Evolutionary conservation across 1,284 basidiomycete genomes (phyloP).

Genomic region (Trichosporon sp.): DNA sequence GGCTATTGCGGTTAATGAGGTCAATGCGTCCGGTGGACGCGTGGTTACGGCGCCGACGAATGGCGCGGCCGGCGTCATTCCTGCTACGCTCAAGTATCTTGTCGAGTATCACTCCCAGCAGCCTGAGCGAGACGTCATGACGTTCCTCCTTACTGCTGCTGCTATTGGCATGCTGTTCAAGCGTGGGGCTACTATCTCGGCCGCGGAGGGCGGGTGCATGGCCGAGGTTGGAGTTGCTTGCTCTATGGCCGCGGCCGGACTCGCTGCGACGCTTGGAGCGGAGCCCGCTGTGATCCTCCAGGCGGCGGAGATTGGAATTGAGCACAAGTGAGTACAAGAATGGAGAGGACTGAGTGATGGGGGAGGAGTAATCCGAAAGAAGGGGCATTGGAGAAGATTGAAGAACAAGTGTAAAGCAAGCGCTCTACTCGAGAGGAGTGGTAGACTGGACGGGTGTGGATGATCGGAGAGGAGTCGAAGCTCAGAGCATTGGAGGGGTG

Average conservation of each 20-base stretch:
- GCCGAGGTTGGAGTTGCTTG: conserved; percentile 49
- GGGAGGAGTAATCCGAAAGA: no score
- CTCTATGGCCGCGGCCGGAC: conserved; percentile 63
- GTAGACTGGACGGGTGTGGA: no score
- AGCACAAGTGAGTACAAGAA: conserved; percentile 55
- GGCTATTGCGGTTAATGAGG: conserved; percentile 75
- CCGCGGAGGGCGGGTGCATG: conserved; percentile 75
- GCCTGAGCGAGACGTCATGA: conserved; percentile 51
- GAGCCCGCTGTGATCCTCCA: conserved; percentile 53
- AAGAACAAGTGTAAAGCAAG: no score
- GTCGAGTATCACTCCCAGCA: conserved; percentile 35
- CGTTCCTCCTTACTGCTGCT: conserved; percentile 75
- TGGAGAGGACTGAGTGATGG: not conserved
- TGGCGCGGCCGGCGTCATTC: conserved; percentile 71
- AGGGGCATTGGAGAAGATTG: no score
- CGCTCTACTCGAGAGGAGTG: no score
- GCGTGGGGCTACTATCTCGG: conserved; percentile 89
- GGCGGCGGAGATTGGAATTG: conserved; percentile 91
- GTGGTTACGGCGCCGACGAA: conserved; percentile 81
- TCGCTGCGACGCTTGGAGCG: conserved; percentile 88
- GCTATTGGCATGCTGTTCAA: conserved; percentile 97
- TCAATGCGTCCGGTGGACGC: conserved; percentile 84
- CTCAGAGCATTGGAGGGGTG: no score
- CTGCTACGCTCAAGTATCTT: conserved; percentile 58
- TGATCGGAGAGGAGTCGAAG: no score